phyloP scores from a whole-genome alignment of 2,329 filamentous ascomycete genomes.

The Diaporthe sp. region DNA sequence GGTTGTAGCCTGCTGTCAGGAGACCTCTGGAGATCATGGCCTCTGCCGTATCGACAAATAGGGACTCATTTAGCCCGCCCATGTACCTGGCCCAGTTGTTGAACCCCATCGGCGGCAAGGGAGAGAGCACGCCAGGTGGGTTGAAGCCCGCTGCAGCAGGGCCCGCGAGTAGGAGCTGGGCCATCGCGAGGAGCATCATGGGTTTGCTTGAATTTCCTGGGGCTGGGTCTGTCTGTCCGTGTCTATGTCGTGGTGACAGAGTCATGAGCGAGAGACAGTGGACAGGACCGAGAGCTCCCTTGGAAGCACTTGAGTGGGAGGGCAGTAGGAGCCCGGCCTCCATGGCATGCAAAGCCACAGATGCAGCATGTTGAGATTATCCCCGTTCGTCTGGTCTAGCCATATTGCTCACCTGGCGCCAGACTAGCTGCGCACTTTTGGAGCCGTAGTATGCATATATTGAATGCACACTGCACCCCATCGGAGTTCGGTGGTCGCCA shows the following conservation, averaged over 20 bases:
- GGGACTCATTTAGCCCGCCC: conserved; percentile 62
- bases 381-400: not conserved
- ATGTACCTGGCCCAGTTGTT: conserved; percentile 65
- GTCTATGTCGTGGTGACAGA: not conserved
- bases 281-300: not conserved
- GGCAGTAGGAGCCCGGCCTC: not conserved
- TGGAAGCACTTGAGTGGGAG: not conserved
- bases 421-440: not conserved
- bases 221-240: not conserved
- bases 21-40: conserved; percentile 59
- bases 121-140: conserved; percentile 45
- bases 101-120: conserved; percentile 64
- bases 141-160: conserved; percentile 35
- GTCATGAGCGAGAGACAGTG: not conserved
- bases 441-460: conserved; percentile 19
- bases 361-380: not conserved
- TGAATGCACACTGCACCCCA: not conserved
- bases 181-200: conserved; percentile 35
- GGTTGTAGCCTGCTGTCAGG: conserved; percentile 50
- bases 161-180: conserved; percentile 35
- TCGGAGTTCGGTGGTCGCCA: conserved; percentile 12
- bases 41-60: conserved; percentile 62
- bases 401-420: not conserved
- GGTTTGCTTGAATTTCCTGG: not conserved
- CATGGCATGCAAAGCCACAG: not conserved